Conservation (phyloP, 768 basidiomycete genomes). For the Podaxis sp. region DNA sequence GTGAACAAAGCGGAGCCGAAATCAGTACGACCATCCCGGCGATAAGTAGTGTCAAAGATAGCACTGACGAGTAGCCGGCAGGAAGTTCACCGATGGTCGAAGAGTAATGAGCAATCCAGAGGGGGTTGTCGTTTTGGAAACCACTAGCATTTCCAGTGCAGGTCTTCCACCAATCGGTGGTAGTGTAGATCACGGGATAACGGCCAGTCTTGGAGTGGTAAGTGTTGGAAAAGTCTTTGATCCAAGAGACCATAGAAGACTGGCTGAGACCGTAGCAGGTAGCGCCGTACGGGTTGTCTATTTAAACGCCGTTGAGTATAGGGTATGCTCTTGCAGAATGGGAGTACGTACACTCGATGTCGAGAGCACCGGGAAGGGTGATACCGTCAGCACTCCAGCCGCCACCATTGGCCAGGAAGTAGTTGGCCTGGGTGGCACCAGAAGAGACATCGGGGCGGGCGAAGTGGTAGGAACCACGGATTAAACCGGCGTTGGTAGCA, state of each 20-base stretch:
- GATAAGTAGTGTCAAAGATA: neutral
- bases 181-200: slow-evolving; percentile 43
- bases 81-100: slow-evolving; percentile 50
- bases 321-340: neutral
- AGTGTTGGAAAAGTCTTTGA: slow-evolving; percentile 56
- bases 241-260: slow-evolving; percentile 56
- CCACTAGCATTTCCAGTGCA: slow-evolving; percentile 57
- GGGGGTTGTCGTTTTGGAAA: slow-evolving; percentile 48
- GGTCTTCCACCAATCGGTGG: slow-evolving; percentile 62
- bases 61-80: slow-evolving; percentile 48
- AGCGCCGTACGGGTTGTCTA: slow-evolving; percentile 48
- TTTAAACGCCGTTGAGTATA: neutral
- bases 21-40: neutral
- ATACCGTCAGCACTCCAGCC: slow-evolving; percentile 51
- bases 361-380: slow-evolving; percentile 61
- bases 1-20: slow-evolving; percentile 24
- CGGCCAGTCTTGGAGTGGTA: slow-evolving; percentile 45
- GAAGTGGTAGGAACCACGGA: slow-evolving; percentile 59
- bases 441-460: slow-evolving; percentile 50
- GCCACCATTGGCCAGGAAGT: slow-evolving; percentile 56
- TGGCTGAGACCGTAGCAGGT: slow-evolving; percentile 52
- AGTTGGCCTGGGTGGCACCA: slow-evolving; percentile 57
- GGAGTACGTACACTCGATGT: slow-evolving; percentile 49
- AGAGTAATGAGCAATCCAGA: slow-evolving; percentile 57
- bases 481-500: slow-evolving; percentile 50